These are phyloP conservation scores for Trichoderma harzianum DNA, from an alignment of 2,329 filamentous ascomycete species.

Conservation along the genomic window DNA sequence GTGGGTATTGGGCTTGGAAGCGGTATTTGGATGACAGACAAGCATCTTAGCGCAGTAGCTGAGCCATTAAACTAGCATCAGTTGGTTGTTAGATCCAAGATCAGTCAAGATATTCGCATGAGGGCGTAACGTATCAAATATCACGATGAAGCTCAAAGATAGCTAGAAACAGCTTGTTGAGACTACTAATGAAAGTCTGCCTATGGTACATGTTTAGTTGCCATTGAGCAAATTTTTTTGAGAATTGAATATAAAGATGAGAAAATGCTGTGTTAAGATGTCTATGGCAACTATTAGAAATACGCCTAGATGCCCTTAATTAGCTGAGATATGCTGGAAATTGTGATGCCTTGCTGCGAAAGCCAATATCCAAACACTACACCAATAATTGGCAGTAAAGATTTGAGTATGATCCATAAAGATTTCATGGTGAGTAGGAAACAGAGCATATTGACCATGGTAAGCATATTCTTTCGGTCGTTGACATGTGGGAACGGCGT, in stretches of 20 bases:
- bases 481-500: too few species aligned
- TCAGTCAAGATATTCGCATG: neutral
- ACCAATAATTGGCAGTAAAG: neutral
- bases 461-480: too few species aligned
- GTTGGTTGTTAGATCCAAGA: neutral
- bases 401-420: neutral
- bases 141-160: too few species aligned
- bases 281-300: neutral
- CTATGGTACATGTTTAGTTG: neutral
- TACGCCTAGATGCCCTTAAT: neutral
- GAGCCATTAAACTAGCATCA: neutral
- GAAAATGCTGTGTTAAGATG: neutral
- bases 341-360: neutral
- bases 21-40: neutral
- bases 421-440: neutral
- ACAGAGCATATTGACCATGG: too few species aligned
- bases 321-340: neutral
- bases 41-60: neutral
- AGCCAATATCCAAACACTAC: neutral
- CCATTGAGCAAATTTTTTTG: neutral
- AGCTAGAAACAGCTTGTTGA: neutral
- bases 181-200: neutral
- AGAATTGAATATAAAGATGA: neutral
- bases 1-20: slow-evolving; percentile 18
- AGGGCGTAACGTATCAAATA: neutral